phyloP scores from a whole-genome alignment of 352 stramenopile genomes.

The Elongisporangium senticosum region DNA sequence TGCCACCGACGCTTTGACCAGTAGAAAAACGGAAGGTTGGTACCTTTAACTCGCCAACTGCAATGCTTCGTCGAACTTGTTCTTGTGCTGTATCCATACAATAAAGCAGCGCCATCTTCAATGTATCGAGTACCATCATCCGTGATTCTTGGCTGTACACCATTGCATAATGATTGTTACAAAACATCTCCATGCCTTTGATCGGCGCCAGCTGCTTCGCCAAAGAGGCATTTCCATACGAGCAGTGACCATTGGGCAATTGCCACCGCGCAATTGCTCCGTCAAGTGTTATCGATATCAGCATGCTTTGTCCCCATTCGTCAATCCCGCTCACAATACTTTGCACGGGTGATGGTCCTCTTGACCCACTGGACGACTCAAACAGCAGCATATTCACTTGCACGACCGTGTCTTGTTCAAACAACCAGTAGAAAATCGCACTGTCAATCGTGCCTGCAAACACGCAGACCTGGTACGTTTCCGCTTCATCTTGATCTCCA shows the following conservation, averaged over 20 bases:
- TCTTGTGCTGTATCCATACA: conserved; percentile 77
- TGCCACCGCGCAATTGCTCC: conserved; percentile 60
- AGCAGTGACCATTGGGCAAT: conserved; percentile 59
- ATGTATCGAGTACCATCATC: conserved; percentile 77
- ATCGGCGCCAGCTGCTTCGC: conserved; percentile 57
- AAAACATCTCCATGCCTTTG: conserved; percentile 67
- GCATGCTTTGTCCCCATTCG: conserved; percentile 71
- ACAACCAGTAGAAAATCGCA: conserved; percentile 65
- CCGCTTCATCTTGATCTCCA: conserved; percentile 20
- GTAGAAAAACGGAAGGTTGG: conserved; percentile 4
- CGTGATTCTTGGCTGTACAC: conserved; percentile 64
- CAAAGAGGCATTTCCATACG: conserved; percentile 38
- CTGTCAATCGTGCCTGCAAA: conserved; percentile 67
- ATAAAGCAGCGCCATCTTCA: conserved; percentile 62
- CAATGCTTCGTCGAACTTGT: conserved; percentile 67
- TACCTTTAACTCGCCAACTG: conserved; percentile 52
- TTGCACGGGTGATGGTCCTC: conserved; percentile 26
- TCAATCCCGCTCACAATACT: conserved; percentile 65
- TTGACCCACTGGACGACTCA: not conserved
- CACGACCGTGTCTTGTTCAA: conserved; percentile 47
- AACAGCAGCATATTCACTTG: conserved; percentile 70
- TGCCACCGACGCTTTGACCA: not conserved
- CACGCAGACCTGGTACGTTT: conserved; percentile 51
- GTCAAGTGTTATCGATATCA: conserved; percentile 50
- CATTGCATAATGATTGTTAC: conserved; percentile 62